phyloP scores from a whole-genome alignment of 1,284 basidiomycete species.

The Cutaneotrichosporon cavernicola region DNA sequence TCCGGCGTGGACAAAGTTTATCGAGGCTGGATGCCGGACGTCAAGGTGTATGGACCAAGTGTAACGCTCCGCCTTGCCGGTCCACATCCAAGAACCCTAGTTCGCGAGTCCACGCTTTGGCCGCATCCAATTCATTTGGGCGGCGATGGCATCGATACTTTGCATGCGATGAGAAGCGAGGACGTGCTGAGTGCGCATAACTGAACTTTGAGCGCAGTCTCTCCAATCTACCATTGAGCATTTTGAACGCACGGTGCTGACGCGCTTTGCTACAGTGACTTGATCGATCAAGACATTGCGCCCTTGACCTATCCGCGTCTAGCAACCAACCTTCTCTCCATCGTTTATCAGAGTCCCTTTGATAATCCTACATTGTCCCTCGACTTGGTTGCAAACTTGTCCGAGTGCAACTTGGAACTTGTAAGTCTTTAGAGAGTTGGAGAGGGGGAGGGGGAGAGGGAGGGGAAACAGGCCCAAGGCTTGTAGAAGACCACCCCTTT shows the following conservation, averaged over 20 bases:
- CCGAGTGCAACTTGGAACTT: background rate
- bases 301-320: background rate
- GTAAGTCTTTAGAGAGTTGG: background rate
- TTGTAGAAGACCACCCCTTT: background rate
- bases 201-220: background rate
- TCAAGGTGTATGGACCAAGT: background rate
- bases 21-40: background rate
- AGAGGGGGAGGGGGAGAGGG: background rate
- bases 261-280: background rate
- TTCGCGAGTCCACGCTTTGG: background rate
- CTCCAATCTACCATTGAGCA: background rate
- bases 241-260: background rate
- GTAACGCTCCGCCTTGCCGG: background rate
- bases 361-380: background rate
- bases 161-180: background rate
- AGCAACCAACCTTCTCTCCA: background rate
- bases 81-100: background rate
- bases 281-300: background rate
- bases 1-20: background rate
- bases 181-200: background rate
- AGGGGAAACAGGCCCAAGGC: constrained; percentile 1
- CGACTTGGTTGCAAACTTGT: background rate
- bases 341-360: background rate
- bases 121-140: background rate
- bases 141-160: background rate